Evolutionary conservation across 805 yeast species (phyloP).

Genomic region (Lipomyces anomalus): DNA sequence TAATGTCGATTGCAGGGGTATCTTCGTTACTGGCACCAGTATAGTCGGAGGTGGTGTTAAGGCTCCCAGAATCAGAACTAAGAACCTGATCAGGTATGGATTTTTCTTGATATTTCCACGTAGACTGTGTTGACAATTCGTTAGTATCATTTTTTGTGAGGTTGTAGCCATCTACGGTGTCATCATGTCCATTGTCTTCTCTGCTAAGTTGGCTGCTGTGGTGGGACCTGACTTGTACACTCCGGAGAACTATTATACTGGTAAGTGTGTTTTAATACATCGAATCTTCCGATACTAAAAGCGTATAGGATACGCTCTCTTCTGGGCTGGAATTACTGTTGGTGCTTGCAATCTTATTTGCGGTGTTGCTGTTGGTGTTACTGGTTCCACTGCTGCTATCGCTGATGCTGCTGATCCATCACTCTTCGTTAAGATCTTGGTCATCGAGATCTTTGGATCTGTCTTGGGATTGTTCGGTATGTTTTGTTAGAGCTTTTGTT

Average conservation of each 20-base stretch:
- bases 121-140: conserved; percentile 34
- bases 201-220: conserved; percentile 74
- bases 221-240: conserved; percentile 57
- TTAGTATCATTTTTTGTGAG: conserved; percentile 98
- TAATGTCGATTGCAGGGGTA: conserved; percentile 55
- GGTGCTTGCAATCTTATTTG: conserved; percentile 90
- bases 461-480: conserved; percentile 87
- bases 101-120: background rate
- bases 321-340: conserved; percentile 98
- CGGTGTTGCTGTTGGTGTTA: conserved; percentile 94
- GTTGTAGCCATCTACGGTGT: conserved; percentile 98
- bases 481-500: background rate
- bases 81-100: conserved; percentile 82
- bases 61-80: conserved; percentile 95
- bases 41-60: conserved; percentile 97
- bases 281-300: too few species aligned
- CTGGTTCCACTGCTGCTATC: conserved; percentile 98
- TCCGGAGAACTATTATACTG: conserved; percentile 87
- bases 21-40: conserved; percentile 89
- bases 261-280: too few species aligned
- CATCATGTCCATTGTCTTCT: conserved; percentile 87
- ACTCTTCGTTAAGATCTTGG: conserved; percentile 89
- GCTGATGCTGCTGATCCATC: conserved; percentile 97
- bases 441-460: conserved; percentile 94
- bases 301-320: conserved; percentile 85